Conservation (phyloP, 169 alveolate species). For the Amoebophrya sp. region DNA sequence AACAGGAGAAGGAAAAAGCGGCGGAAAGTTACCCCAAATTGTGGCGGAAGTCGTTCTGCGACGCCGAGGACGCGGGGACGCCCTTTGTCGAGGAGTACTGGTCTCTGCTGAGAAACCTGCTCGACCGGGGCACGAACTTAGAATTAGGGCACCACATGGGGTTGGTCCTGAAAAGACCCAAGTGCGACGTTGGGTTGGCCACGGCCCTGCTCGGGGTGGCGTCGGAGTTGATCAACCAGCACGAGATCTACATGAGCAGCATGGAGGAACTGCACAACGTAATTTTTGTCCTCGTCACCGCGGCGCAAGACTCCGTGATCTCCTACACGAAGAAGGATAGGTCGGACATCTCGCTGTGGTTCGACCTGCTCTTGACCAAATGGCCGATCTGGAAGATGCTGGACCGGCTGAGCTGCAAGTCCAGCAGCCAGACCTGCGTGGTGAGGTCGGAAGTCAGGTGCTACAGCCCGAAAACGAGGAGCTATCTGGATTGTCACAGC, state of each 20-base stretch:
- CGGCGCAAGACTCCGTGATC: slow-evolving; percentile 19
- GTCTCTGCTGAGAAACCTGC: not conserved
- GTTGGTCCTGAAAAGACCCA: not conserved
- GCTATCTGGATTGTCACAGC: not conserved
- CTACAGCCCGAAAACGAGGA: not conserved
- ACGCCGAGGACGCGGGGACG: not conserved
- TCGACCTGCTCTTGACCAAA: not conserved
- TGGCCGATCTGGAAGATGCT: slow-evolving; percentile 32
- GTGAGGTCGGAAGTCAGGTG: not conserved
- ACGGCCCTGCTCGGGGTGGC: slow-evolving; percentile 27
- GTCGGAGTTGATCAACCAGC: not conserved
- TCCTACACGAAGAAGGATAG: not conserved
- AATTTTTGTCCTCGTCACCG: not conserved
- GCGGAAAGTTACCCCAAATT: not conserved
- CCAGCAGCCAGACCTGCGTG: not conserved
- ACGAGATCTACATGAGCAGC: slow-evolving; percentile 18
- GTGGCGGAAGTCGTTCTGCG: not conserved
- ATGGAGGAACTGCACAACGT: slow-evolving; percentile 14
- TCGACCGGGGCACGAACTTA: not conserved
- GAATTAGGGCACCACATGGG: slow-evolving; percentile 13
- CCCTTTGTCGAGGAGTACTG: slow-evolving; percentile 4
- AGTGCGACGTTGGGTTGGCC: not conserved
- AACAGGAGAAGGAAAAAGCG: not conserved
- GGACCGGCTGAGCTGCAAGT: not conserved
- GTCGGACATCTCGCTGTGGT: not conserved